Conservation (phyloP, 2,329 filamentous ascomycete genomes). For the Esteya vermicola region DNA sequence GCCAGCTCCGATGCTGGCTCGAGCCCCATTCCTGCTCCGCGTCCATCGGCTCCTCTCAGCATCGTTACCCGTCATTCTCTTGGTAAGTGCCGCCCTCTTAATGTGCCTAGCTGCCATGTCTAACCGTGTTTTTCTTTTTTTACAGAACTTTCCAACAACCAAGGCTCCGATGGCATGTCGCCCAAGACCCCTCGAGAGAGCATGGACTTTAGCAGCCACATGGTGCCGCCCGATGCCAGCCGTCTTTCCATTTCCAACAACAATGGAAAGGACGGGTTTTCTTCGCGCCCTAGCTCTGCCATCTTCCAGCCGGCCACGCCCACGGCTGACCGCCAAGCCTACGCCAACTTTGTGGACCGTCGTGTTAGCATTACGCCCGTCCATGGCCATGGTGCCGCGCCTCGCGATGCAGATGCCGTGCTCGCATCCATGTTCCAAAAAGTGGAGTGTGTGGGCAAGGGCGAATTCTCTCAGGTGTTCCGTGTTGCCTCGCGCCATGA, state of each 20-base stretch:
- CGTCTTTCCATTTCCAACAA: slow-evolving; percentile 63
- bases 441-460: slow-evolving; percentile 67
- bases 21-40: slow-evolving; percentile 3
- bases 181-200: slow-evolving; percentile 70
- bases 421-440: slow-evolving; percentile 66
- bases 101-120: no score
- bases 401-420: slow-evolving; percentile 60
- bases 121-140: no score
- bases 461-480: slow-evolving; percentile 90
- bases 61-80: neutral
- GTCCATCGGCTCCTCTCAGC: neutral
- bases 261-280: neutral
- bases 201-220: slow-evolving; percentile 12
- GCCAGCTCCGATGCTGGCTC: no score
- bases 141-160: no score
- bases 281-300: slow-evolving; percentile 16
- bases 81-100: slow-evolving; percentile 1
- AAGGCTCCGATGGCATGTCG: slow-evolving; percentile 32
- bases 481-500: slow-evolving; percentile 42
- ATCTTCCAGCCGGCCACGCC: slow-evolving; percentile 61
- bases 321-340: slow-evolving; percentile 43
- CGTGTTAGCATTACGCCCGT: slow-evolving; percentile 53
- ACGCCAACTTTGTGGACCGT: slow-evolving; percentile 38
- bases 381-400: slow-evolving; percentile 54
- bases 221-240: slow-evolving; percentile 67